Conservation (phyloP, 1,139 yeast genomes). For the Ogataea hybrid region DNA sequence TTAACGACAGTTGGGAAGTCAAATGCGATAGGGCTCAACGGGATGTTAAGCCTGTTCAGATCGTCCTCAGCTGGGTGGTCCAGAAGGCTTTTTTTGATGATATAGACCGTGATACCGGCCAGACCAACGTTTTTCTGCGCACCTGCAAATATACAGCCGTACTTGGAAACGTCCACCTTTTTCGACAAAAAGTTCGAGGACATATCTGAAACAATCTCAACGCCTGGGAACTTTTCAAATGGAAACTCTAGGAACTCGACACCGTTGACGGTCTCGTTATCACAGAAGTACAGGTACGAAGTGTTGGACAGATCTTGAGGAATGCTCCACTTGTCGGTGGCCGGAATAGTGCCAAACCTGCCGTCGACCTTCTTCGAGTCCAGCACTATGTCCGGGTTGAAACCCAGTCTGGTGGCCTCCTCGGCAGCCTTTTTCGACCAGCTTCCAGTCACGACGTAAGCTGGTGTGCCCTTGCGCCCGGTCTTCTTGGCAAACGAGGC, state of each 20-base stretch:
- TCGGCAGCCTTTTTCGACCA: slow-evolving; percentile 90
- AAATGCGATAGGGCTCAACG: slow-evolving; percentile 83
- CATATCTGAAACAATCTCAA: slow-evolving; percentile 89
- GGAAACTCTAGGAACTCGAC: slow-evolving; percentile 70
- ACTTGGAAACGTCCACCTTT: slow-evolving; percentile 74
- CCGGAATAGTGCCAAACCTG: slow-evolving; percentile 69
- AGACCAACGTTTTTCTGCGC: slow-evolving; percentile 97
- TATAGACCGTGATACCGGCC: slow-evolving; percentile 91
- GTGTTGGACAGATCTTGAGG: slow-evolving; percentile 45
- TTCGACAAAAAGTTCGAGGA: slow-evolving; percentile 90
- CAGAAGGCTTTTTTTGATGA: slow-evolving; percentile 75
- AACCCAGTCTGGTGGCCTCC: slow-evolving; percentile 84
- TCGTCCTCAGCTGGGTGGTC: slow-evolving; percentile 66
- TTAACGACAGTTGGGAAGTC: slow-evolving; percentile 83
- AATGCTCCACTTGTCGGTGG: slow-evolving; percentile 58
- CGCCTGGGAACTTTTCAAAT: slow-evolving; percentile 57
- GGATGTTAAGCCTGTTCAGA: slow-evolving; percentile 56
- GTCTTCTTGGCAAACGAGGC: slow-evolving; percentile 70
- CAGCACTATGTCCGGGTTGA: slow-evolving; percentile 66
- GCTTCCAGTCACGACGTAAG: slow-evolving; percentile 85
- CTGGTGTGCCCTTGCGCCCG: slow-evolving; percentile 75
- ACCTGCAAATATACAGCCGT: slow-evolving; percentile 90
- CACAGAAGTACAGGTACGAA: slow-evolving; percentile 88
- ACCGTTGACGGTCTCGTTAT: slow-evolving; percentile 95
- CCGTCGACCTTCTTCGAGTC: slow-evolving; percentile 57